Evolutionary conservation across 768 basidiomycete species (phyloP).

Genomic region (Lanmaoa rubissima): DNA sequence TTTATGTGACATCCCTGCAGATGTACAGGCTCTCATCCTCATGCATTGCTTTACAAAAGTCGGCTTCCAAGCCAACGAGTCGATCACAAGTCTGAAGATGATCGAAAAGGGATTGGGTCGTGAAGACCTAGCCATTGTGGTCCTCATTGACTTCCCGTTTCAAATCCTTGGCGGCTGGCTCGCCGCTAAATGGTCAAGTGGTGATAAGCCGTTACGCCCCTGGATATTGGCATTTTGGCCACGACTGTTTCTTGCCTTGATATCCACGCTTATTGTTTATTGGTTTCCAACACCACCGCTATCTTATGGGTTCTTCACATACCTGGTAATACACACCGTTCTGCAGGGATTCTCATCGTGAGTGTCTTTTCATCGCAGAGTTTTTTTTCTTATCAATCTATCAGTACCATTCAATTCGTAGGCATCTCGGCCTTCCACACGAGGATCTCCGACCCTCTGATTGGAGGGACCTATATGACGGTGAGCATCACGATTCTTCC

Average conservation of each 20-base stretch:
- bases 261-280: conserved; percentile 76
- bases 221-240: conserved; percentile 95
- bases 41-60: conserved; percentile 92
- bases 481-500: conserved; percentile 42
- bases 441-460: conserved; percentile 90
- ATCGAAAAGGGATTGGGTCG: conserved; percentile 95
- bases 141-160: conserved; percentile 96
- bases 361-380: conserved; percentile 29
- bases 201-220: conserved; percentile 73
- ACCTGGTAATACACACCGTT: conserved; percentile 80
- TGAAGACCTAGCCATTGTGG: conserved; percentile 94
- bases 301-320: conserved; percentile 70
- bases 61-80: conserved; percentile 92
- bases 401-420: conserved; percentile 96
- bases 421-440: conserved; percentile 99
- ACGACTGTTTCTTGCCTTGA: conserved; percentile 66
- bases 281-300: conserved; percentile 82
- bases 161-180: conserved; percentile 95
- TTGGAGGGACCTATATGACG: conserved; percentile 99
- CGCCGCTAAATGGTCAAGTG: conserved; percentile 87
- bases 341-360: conserved; percentile 83
- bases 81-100: conserved; percentile 87
- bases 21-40: conserved; percentile 83
- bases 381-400: conserved; percentile 1
- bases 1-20: conserved; percentile 39